Evolutionary conservation across 768 basidiomycete species (phyloP), one percentile per base, ranked within the genome.

Genomic region (Pulveroboletus sp.): DNA sequence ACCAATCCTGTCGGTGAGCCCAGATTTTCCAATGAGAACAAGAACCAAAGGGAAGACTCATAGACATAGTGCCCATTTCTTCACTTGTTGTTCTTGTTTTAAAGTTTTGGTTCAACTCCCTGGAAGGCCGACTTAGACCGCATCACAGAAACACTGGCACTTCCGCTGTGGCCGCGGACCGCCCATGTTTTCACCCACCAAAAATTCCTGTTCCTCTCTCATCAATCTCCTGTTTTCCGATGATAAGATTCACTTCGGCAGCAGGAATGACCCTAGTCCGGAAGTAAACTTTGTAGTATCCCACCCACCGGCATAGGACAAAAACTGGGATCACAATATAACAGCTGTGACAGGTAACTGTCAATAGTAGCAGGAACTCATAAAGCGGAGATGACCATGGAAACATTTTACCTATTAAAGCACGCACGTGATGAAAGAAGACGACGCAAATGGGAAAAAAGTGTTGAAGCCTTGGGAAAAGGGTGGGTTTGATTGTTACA

Each of bases 351-450:
- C 32, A 41, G 44, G 29, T 32, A 53, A 25, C 45, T 49, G 38
- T 43, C 56, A 58, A 45, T 21, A 35, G 38, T 32, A 43, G 36
- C 35, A 17, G 38, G n/a, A 46, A 51, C n/a, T 33, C 32, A 52
- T 50, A 43, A 51, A 41, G 51, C 62, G 62, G 62, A 64, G 43
- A 64, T 63, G 62, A 62, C 25, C 57, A 54, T 55, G 59, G 48
- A 54, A 49, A 55, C 17, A 32, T 27, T 42, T 39, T 11, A 43
- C 8, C 19, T 42, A 50, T 49, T 50, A 52, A 41, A 67, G 48
- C 19, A 60, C 78, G 59, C 61, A 83, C 69, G 84, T 85, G 55
- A 88, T 68, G 53, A 85, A 85, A 44, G 74, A 83, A 55, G 78
- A 77, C 11, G 12, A 63, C 52, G 67, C 73, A 67, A 77, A 84